Conservation (phyloP, 2,329 filamentous ascomycete species). For the Clonostachys sp. region DNA sequence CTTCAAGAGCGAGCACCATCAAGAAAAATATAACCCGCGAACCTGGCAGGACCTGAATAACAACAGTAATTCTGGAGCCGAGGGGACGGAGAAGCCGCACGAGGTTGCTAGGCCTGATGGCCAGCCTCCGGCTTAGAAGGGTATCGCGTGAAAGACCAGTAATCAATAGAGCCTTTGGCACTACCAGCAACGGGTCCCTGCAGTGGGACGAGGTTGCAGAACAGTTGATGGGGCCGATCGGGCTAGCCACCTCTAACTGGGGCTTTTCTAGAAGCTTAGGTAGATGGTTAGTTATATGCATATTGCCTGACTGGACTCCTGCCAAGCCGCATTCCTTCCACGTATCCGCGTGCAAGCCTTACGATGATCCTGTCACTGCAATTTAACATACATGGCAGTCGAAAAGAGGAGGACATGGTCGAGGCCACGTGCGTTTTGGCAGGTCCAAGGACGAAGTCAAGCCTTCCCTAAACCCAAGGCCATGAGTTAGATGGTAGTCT, state of each 20-base stretch:
- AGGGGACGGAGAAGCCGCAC: constrained; percentile 42
- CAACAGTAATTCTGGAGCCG: constrained; percentile 8
- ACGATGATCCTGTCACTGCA: too few relatives aligned
- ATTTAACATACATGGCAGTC: too few relatives aligned
- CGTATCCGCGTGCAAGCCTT: too few relatives aligned
- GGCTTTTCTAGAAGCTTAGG: too few relatives aligned
- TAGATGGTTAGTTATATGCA: neutral
- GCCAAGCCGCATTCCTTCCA: too few relatives aligned
- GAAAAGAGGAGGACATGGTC: too few relatives aligned
- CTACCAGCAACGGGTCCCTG: neutral
- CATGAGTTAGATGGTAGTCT: too few relatives aligned
- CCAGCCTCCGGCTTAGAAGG: constrained; percentile 47
- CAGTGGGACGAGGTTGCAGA: neutral
- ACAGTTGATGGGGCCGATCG: neutral
- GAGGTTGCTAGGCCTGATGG: constrained; percentile 37
- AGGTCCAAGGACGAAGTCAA: too few relatives aligned
- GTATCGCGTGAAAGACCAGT: constrained; percentile 42
- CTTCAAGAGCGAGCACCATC: constrained; percentile 64
- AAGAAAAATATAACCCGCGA: constrained; percentile 63
- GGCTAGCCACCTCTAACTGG: neutral
- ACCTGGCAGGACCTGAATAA: constrained; percentile 55
- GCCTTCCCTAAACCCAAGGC: too few relatives aligned
- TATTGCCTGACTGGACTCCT: too few relatives aligned
- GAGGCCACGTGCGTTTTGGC: too few relatives aligned
- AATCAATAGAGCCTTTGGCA: neutral